These are phyloP conservation scores for Fusarium odoratissimum DNA, from an alignment of 2,329 filamentous ascomycete genomes.

Conservation along the genomic window DNA sequence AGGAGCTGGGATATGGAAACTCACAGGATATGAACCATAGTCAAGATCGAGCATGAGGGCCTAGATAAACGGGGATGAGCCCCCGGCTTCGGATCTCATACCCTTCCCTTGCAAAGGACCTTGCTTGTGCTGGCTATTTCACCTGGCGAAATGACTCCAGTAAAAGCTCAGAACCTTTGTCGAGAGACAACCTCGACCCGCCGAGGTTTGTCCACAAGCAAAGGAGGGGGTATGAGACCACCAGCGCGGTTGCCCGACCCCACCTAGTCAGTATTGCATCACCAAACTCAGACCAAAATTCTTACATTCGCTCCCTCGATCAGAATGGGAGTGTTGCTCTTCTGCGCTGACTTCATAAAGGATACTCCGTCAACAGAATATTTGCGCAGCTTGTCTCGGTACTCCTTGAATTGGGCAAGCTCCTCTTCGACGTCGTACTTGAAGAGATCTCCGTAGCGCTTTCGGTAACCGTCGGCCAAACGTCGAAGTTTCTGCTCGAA, in stretches of 20 bases:
- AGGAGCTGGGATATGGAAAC: slow-evolving; percentile 16
- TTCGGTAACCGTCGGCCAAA: background rate
- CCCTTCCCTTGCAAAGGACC: background rate
- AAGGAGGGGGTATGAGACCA: no score
- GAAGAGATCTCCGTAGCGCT: background rate
- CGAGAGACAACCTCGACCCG: no score
- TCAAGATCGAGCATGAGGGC: slow-evolving; percentile 75
- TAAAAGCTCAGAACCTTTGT: no score
- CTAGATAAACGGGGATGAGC: slow-evolving; percentile 38
- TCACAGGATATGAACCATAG: slow-evolving; percentile 55
- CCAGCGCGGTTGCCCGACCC: no score
- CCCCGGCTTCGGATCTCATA: slow-evolving; percentile 28
- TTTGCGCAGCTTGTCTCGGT: background rate
- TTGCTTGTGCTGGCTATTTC: background rate
- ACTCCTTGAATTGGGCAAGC: background rate
- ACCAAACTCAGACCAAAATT: rapidly evolving
- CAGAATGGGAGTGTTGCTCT: background rate
- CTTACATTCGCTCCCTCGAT: background rate
- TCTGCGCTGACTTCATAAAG: background rate
- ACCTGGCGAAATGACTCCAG: background rate
- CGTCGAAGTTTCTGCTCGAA: background rate
- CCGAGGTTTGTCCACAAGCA: no score
- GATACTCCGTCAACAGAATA: background rate
- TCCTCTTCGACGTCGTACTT: background rate
- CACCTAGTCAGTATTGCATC: background rate